A percentile compares a stretch with the other conserved stretches of the same genome.
Conservation (phyloP, 257 asterid species). For the Ilex aquifolium region DNA sequence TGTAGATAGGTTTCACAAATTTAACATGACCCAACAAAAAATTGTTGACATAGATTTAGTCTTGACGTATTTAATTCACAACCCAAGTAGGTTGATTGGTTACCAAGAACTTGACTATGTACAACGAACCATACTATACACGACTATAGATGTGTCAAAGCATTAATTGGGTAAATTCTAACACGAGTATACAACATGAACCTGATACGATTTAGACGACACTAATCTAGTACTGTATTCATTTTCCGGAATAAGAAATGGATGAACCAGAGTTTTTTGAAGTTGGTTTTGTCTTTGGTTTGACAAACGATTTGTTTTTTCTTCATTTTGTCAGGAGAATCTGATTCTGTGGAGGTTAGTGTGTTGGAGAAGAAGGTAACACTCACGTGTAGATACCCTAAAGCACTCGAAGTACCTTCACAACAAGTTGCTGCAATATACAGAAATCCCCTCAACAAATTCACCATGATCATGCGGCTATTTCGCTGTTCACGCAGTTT, state of each 20-base stretch:
- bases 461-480: slow-evolving; percentile 21
- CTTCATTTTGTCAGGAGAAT: slow-evolving; percentile 47
- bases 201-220: neutral
- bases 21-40: no score
- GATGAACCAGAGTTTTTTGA: neutral
- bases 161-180: no score
- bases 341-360: slow-evolving; percentile 65
- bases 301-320: neutral
- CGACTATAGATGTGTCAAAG: no score
- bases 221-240: neutral
- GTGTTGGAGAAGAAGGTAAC: slow-evolving; percentile 69
- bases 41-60: no score
- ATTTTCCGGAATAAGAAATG: neutral
- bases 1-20: no score
- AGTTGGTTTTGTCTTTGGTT: neutral
- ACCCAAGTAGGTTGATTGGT: no score
- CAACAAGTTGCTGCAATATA: slow-evolving; percentile 16
- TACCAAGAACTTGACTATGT: no score
- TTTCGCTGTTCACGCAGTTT: slow-evolving; percentile 37
- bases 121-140: no score
- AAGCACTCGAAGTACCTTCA: slow-evolving; percentile 12
- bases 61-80: no score
- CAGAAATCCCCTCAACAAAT: slow-evolving; percentile 30
- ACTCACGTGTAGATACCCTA: slow-evolving; percentile 45
- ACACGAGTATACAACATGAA: no score